Evolutionary conservation across 257 asterid genomes (phyloP).

Genomic region (Solanum piurae): DNA sequence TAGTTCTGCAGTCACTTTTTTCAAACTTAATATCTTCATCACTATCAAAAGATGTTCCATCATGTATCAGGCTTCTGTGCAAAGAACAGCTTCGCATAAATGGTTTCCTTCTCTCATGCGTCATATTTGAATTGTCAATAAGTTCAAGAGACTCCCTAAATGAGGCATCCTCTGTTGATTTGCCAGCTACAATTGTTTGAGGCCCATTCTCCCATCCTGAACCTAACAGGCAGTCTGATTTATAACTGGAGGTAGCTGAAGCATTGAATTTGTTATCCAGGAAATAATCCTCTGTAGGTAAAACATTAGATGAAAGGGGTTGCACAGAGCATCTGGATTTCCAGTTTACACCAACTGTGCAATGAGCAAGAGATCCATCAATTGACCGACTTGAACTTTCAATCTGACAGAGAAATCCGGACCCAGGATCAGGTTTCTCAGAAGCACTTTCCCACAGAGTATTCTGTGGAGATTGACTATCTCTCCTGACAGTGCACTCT

Average conservation of each 20-base stretch:
- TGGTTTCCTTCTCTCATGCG: constrained; percentile 23
- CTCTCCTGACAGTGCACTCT: constrained; percentile 25
- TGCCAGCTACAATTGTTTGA: constrained; percentile 15
- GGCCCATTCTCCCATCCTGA: constrained; percentile 27
- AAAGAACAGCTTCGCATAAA: constrained; percentile 36
- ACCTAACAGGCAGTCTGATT: constrained; percentile 13
- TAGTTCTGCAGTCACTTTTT: constrained; percentile 14
- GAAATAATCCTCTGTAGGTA: constrained; percentile 17
- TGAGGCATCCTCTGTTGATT: constrained; percentile 11
- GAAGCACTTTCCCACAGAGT: constrained; percentile 17
- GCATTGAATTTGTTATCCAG: constrained; percentile 10
- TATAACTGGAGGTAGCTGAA: constrained; percentile 21
- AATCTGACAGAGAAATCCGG: constrained; percentile 21
- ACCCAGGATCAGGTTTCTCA: constrained; percentile 20
- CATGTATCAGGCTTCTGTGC: constrained; percentile 22
- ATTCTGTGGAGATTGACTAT: constrained; percentile 12
- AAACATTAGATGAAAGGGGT: constrained; percentile 20
- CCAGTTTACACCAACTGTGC: constrained; percentile 1
- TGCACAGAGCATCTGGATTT: constrained; percentile 7
- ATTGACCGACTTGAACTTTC: constrained; percentile 20
- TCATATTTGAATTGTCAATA: constrained; percentile 18
- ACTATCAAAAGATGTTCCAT: constrained; percentile 23
- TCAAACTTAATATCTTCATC: constrained; percentile 27
- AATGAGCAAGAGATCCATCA: constrained; percentile 24
- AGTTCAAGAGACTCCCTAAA: constrained; percentile 22